Evolutionary conservation across 768 basidiomycete genomes (phyloP).

Genomic region (Lentinula detonsa): DNA sequence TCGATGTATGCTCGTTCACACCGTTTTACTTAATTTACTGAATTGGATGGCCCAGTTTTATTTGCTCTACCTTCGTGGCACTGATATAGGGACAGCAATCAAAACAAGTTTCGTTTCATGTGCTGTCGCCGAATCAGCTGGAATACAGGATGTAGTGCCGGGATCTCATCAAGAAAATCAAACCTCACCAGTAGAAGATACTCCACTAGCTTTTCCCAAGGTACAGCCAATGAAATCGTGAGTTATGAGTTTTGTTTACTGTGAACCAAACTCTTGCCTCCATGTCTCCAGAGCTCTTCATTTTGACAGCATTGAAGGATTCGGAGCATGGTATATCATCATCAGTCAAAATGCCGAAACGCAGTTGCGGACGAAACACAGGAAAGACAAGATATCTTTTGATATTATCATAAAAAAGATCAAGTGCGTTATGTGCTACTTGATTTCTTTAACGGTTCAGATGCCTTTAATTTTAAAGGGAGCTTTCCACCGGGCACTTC

Average conservation of each 20-base stretch:
- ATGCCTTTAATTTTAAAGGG: slow-evolving; percentile 27
- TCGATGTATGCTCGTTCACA: background rate
- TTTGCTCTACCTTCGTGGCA: background rate
- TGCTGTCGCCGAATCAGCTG: background rate
- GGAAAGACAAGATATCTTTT: slow-evolving; percentile 40
- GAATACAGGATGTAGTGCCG: no score
- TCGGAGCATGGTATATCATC: slow-evolving; percentile 60
- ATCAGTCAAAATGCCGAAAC: slow-evolving; percentile 45
- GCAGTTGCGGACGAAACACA: slow-evolving; percentile 41
- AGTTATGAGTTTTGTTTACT: slow-evolving; percentile 8
- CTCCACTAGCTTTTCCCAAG: slow-evolving; percentile 30
- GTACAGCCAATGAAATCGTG: slow-evolving; percentile 54
- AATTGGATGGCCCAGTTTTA: background rate
- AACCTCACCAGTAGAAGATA: slow-evolving; percentile 1
- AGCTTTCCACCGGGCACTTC: slow-evolving; percentile 65
- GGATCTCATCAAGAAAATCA: background rate
- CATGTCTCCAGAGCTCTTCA: slow-evolving; percentile 35
- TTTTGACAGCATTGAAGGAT: slow-evolving; percentile 52
- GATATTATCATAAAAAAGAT: slow-evolving; percentile 62
- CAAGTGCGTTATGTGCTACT: slow-evolving; percentile 29
- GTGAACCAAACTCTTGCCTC: background rate
- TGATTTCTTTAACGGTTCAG: background rate
- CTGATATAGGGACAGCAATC: background rate
- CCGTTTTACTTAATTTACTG: background rate
- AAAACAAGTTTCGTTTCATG: background rate